Percentiles rank a stretch among this genome's conserved stretches.
Evolutionary conservation across 805 yeast species (phyloP).

Genomic region (Starmerella sirachaensis): DNA sequence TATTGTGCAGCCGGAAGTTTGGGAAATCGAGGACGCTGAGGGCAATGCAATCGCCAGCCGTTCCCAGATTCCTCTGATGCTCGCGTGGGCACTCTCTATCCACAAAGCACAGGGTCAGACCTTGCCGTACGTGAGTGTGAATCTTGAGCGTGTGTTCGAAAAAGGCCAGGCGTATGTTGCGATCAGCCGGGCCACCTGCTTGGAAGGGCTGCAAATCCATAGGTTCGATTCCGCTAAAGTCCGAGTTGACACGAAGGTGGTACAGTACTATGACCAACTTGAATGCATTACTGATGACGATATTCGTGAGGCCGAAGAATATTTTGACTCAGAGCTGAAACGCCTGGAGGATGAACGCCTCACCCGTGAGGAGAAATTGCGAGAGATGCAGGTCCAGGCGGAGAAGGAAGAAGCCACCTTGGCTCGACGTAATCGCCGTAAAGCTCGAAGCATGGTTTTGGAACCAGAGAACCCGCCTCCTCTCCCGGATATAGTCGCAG

Average conservation of each 20-base stretch:
- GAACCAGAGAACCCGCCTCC: too few relatives aligned
- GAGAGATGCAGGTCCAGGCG: too few relatives aligned
- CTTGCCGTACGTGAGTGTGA: conserved; percentile 61
- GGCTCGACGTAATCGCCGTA: too few relatives aligned
- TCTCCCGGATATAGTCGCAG: too few relatives aligned
- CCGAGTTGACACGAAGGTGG: conserved; percentile 57
- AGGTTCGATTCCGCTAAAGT: conserved; percentile 58
- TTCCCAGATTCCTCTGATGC: conserved; percentile 69
- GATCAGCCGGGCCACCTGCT: conserved; percentile 71
- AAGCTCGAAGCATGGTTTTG: too few relatives aligned
- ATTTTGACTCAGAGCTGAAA: not conserved
- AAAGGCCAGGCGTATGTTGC: conserved; percentile 96
- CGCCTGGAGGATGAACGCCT: too few relatives aligned
- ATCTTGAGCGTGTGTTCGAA: conserved; percentile 65
- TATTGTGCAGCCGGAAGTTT: conserved; percentile 67
- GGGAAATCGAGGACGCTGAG: conserved; percentile 66
- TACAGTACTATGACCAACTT: conserved; percentile 43
- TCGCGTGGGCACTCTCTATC: conserved; percentile 95
- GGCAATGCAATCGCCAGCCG: conserved; percentile 59
- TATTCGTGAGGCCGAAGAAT: conserved; percentile 8
- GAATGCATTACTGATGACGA: conserved; percentile 10
- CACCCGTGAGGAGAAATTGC: too few relatives aligned
- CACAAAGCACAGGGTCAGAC: conserved; percentile 97
- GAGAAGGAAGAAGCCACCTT: too few relatives aligned
- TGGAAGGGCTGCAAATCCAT: conserved; percentile 70